These are phyloP conservation scores for Yamadazyma ubonensis DNA, from an alignment of 805 yeast species.

Conservation along the genomic window DNA sequence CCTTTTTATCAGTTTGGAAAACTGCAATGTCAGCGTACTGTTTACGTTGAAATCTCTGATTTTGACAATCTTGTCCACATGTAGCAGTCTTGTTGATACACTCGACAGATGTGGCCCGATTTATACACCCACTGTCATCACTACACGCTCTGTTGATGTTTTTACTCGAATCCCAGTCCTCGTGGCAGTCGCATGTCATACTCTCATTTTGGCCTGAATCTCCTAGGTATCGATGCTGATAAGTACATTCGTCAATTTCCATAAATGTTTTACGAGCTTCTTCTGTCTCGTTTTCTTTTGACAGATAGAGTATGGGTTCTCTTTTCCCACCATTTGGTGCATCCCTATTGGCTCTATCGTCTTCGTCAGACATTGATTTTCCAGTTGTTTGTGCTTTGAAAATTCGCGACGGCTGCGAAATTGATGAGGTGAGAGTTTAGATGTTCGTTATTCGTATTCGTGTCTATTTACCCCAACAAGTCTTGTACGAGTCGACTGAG, in stretches of 20 bases:
- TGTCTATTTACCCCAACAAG: conserved; percentile 9
- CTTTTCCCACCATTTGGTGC: conserved; percentile 9
- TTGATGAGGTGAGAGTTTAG: neutral
- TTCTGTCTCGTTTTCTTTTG: conserved; percentile 56
- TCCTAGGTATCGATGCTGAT: conserved; percentile 62
- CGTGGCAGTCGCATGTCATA: conserved; percentile 89
- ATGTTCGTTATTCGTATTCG: neutral
- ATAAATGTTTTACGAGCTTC: conserved; percentile 67
- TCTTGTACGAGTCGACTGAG: conserved; percentile 18
- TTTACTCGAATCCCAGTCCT: conserved; percentile 39
- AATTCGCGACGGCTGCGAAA: conserved; percentile 2
- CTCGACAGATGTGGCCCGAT: conserved; percentile 87
- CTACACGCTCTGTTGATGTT: conserved; percentile 69
- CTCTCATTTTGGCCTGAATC: conserved; percentile 71
- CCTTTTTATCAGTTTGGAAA: conserved; percentile 80
- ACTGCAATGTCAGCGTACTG: conserved; percentile 77
- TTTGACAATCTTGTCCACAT: conserved; percentile 80
- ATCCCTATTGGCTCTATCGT: neutral
- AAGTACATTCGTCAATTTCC: conserved; percentile 57
- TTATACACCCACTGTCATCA: conserved; percentile 85
- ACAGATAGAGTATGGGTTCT: conserved; percentile 28
- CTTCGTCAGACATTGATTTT: conserved; percentile 10
- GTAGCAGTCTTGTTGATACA: conserved; percentile 67
- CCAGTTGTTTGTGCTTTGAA: neutral
- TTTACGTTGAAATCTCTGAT: conserved; percentile 81